phyloP scores from a whole-genome alignment of 2,329 filamentous ascomycete genomes.

The Dactylellina sp. region DNA sequence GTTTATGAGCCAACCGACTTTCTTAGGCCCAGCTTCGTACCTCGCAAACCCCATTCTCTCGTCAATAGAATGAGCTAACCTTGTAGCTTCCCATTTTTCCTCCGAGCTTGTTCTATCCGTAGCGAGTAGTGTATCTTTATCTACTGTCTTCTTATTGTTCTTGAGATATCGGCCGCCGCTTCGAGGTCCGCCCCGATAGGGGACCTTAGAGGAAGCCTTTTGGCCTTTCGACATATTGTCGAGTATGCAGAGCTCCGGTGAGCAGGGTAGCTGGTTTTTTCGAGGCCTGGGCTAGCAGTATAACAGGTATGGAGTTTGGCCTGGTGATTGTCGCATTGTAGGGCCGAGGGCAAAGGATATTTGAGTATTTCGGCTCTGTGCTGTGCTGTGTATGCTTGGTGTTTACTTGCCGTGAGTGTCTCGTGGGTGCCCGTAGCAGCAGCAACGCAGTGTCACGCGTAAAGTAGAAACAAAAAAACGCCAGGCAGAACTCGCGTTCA shows the following conservation, averaged over 20 bases:
- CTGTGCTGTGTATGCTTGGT: conserved; percentile 16
- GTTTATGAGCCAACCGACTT: conserved; percentile 93
- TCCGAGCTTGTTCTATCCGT: conserved; percentile 89
- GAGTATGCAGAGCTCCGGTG: conserved; percentile 25
- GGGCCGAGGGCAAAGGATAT: conserved; percentile 19
- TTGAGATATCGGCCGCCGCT: conserved; percentile 62
- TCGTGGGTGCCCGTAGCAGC: conserved; percentile 17
- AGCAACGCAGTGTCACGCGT: conserved; percentile 64
- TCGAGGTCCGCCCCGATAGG: conserved; percentile 74
- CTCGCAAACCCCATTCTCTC: conserved; percentile 93
- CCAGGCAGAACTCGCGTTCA: conserved; percentile 27
- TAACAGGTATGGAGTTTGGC: background rate
- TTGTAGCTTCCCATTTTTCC: conserved; percentile 88
- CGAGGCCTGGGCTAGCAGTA: background rate
- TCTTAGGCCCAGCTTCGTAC: conserved; percentile 87
- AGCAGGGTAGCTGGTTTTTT: conserved; percentile 38
- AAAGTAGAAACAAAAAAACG: conserved; percentile 49
- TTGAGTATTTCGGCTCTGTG: conserved; percentile 1
- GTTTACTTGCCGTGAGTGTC: conserved; percentile 17
- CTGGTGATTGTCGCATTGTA: conserved; percentile 28
- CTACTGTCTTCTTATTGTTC: conserved; percentile 76
- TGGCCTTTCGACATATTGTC: conserved; percentile 44
- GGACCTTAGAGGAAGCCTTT: conserved; percentile 40
- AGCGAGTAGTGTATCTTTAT: conserved; percentile 77
- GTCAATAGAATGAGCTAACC: conserved; percentile 88